Evolutionary conservation across 257 asterid genomes (phyloP).

Genomic region (Haberlea rhodopensis): DNA sequence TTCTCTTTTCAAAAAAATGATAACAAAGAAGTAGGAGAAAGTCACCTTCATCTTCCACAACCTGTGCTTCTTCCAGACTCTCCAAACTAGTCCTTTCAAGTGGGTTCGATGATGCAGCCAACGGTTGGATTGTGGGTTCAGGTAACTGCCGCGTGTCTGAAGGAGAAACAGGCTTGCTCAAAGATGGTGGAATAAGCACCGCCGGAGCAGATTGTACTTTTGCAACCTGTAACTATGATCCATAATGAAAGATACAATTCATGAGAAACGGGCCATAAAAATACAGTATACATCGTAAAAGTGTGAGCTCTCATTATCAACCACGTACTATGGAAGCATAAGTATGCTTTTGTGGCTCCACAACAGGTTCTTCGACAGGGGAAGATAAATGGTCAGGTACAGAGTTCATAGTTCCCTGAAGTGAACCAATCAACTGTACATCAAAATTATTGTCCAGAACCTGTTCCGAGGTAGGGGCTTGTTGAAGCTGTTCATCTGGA

Average conservation of each 20-base stretch:
- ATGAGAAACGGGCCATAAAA: slow-evolving; percentile 9
- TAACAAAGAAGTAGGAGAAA: slow-evolving; percentile 16
- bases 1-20: no score
- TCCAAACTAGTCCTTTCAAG: slow-evolving; percentile 61
- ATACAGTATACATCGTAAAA: slow-evolving; percentile 5
- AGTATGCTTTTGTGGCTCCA: slow-evolving; percentile 84
- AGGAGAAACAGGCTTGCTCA: slow-evolving; percentile 43
- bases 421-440: slow-evolving; percentile 67
- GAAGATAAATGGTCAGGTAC: slow-evolving; percentile 56
- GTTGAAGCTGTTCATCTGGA: slow-evolving; percentile 58
- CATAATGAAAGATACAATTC: slow-evolving; percentile 13
- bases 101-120: slow-evolving; percentile 41
- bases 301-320: slow-evolving; percentile 19
- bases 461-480: slow-evolving; percentile 54
- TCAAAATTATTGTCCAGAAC: slow-evolving; percentile 59
- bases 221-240: slow-evolving; percentile 59
- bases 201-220: slow-evolving; percentile 59
- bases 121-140: slow-evolving; percentile 51
- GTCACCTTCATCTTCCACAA: slow-evolving; percentile 76
- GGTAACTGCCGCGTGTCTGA: slow-evolving; percentile 64
- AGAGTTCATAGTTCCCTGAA: slow-evolving; percentile 56
- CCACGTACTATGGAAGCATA: slow-evolving; percentile 93
- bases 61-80: slow-evolving; percentile 55
- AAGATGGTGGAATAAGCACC: slow-evolving; percentile 35
- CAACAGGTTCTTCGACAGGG: slow-evolving; percentile 61